Evolutionary conservation across 1,284 basidiomycete genomes (phyloP).

Genomic region (Pholiota adiposa): DNA sequence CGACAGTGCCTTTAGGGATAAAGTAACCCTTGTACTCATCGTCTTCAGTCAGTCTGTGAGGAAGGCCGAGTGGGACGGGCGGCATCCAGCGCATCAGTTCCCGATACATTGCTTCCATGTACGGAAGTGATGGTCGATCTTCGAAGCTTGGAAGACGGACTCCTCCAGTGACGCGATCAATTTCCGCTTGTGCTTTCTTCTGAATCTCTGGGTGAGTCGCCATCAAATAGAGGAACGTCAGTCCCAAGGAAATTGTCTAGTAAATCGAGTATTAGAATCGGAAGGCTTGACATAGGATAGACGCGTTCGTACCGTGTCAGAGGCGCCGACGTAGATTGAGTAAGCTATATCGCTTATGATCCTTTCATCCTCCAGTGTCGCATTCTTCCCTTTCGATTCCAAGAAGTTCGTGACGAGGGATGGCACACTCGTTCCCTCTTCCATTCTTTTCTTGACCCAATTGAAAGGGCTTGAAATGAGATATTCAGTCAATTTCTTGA

Average conservation of each 20-base stretch:
- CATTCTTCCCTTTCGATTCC: slow-evolving; percentile 19
- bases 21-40: slow-evolving; percentile 28
- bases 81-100: slow-evolving; percentile 30
- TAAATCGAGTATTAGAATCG: not conserved
- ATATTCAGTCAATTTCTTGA: slow-evolving; percentile 28
- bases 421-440: slow-evolving; percentile 26
- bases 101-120: slow-evolving; percentile 36
- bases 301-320: slow-evolving; percentile 2
- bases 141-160: slow-evolving; percentile 35
- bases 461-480: slow-evolving; percentile 34
- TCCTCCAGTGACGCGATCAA: slow-evolving; percentile 32
- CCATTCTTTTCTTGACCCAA: slow-evolving; percentile 34
- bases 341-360: slow-evolving; percentile 26
- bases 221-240: slow-evolving; percentile 39
- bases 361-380: slow-evolving; percentile 20
- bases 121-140: slow-evolving; percentile 36
- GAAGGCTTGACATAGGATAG: not conserved
- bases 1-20: slow-evolving; percentile 25
- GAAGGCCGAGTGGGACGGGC: slow-evolving; percentile 18
- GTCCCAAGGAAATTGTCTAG: slow-evolving; percentile 14
- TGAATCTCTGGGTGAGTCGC: slow-evolving; percentile 38
- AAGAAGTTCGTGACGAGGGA: slow-evolving; percentile 30
- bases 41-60: slow-evolving; percentile 22
- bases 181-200: slow-evolving; percentile 32
- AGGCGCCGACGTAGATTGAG: slow-evolving; percentile 19